Evolutionary conservation across 768 basidiomycete genomes (phyloP).

Genomic region (Rubroboletus pulcherrimus): DNA sequence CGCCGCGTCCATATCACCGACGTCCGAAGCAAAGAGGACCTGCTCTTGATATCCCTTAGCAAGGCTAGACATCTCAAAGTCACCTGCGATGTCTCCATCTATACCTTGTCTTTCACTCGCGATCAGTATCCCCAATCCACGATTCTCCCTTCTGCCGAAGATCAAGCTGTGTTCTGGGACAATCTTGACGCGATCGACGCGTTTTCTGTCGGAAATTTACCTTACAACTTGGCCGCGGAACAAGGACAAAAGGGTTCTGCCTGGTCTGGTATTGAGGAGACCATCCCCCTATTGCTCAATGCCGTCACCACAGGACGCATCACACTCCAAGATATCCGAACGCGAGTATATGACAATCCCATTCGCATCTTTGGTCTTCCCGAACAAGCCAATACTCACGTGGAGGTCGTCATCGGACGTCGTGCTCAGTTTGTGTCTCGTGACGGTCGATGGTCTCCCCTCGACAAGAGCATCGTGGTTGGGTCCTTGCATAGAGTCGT

Average conservation of each 20-base stretch:
- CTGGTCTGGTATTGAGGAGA: slow-evolving; percentile 81
- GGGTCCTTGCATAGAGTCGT: slow-evolving; percentile 90
- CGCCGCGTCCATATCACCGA: slow-evolving; percentile 89
- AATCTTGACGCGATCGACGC: slow-evolving; percentile 82
- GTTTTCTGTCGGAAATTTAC: slow-evolving; percentile 85
- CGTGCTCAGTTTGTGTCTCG: slow-evolving; percentile 51
- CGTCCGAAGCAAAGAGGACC: slow-evolving; percentile 80
- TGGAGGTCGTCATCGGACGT: slow-evolving; percentile 90
- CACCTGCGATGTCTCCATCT: slow-evolving; percentile 94
- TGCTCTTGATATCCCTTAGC: slow-evolving; percentile 87
- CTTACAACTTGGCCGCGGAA: slow-evolving; percentile 69
- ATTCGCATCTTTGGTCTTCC: slow-evolving; percentile 87
- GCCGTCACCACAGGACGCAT: slow-evolving; percentile 80
- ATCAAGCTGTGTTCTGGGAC: slow-evolving; percentile 83
- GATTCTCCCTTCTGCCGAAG: slow-evolving; percentile 65
- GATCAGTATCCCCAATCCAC: slow-evolving; percentile 66
- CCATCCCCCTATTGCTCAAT: slow-evolving; percentile 80
- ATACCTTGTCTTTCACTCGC: slow-evolving; percentile 81
- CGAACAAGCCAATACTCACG: slow-evolving; percentile 80
- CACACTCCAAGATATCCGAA: slow-evolving; percentile 75
- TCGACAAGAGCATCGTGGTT: slow-evolving; percentile 55
- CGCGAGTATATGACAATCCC: slow-evolving; percentile 90
- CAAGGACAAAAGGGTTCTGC: slow-evolving; percentile 58
- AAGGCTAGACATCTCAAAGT: slow-evolving; percentile 93
- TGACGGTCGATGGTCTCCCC: slow-evolving; percentile 74